A percentile compares a stretch with the other conserved stretches of the same genome.
Conservation (phyloP, 164 flowering plant genomes). For the Buxus sempervirens region DNA sequence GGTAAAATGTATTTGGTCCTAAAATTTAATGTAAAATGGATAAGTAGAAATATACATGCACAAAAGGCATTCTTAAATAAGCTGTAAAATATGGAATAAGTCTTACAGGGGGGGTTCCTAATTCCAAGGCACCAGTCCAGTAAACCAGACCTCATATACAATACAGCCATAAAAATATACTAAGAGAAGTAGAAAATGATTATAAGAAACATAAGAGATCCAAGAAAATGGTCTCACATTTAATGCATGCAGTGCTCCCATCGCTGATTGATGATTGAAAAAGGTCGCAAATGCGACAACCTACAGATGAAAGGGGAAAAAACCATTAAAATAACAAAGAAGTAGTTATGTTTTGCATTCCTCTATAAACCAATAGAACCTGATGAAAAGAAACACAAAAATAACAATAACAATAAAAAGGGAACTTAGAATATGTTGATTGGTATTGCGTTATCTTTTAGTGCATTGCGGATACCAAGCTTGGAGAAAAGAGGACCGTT, state of each 20-base stretch:
- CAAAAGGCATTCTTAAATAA: no score
- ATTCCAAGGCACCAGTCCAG: no score
- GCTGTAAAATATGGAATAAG: no score
- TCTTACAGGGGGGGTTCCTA: no score
- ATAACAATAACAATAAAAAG: background rate
- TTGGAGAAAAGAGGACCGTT: no score
- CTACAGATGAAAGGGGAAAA: slow-evolving; percentile 31
- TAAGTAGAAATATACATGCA: no score
- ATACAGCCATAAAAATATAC: no score
- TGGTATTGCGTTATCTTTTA: no score
- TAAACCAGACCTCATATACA: no score
- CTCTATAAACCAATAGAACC: background rate
- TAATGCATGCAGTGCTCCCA: slow-evolving; percentile 57
- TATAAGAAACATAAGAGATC: background rate
- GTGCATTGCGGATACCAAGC: no score
- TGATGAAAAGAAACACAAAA: background rate
- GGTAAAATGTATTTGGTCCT: no score
- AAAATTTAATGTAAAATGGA: no score
- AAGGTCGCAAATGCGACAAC: slow-evolving; percentile 95
- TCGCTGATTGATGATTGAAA: slow-evolving; percentile 66
- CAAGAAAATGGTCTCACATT: slow-evolving; percentile 42
- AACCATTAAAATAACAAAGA: background rate
- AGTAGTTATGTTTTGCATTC: background rate
- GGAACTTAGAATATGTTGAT: background rate
- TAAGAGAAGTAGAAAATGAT: background rate